A percentile compares a stretch with the other conserved stretches of the same genome.
phyloP scores from a whole-genome alignment of 2,329 filamentous ascomycete species.

The Talaromyces islandicus region DNA sequence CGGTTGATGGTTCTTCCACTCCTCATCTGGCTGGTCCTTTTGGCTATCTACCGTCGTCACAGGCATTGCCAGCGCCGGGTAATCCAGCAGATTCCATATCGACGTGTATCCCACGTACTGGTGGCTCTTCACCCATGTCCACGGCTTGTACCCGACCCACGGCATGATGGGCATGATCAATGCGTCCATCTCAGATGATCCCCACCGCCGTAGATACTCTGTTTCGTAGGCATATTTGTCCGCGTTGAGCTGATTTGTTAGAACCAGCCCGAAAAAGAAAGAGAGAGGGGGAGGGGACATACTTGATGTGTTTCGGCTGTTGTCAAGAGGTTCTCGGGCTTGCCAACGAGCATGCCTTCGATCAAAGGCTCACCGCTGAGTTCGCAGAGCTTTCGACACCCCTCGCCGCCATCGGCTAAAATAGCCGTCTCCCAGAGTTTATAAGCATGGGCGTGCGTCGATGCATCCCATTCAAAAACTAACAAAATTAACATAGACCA shows the following conservation, averaged over 20 bases:
- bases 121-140: constrained; percentile 27
- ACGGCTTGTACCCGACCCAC: constrained; percentile 27
- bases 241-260: constrained; percentile 17
- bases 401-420: constrained; percentile 27
- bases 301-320: constrained; percentile 23
- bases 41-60: constrained; percentile 24
- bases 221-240: constrained; percentile 24
- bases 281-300: background rate
- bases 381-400: constrained; percentile 21
- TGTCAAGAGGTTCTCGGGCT: constrained; percentile 19
- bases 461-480: constrained; percentile 29
- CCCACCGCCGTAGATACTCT: constrained; percentile 24
- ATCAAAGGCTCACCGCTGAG: constrained; percentile 27
- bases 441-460: constrained; percentile 22
- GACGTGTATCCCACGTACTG: constrained; percentile 30
- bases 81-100: constrained; percentile 31
- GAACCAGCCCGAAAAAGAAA: background rate
- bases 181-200: constrained; percentile 24
- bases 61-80: constrained; percentile 26
- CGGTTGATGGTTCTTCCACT: constrained; percentile 28
- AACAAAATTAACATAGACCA: background rate
- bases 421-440: constrained; percentile 28
- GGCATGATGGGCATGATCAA: constrained; percentile 27
- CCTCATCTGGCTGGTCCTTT: constrained; percentile 17
- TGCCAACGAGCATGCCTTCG: constrained; percentile 31